Conservation (phyloP, 2,329 filamentous ascomycete genomes). For the Aspergillus novofumigatus region DNA sequence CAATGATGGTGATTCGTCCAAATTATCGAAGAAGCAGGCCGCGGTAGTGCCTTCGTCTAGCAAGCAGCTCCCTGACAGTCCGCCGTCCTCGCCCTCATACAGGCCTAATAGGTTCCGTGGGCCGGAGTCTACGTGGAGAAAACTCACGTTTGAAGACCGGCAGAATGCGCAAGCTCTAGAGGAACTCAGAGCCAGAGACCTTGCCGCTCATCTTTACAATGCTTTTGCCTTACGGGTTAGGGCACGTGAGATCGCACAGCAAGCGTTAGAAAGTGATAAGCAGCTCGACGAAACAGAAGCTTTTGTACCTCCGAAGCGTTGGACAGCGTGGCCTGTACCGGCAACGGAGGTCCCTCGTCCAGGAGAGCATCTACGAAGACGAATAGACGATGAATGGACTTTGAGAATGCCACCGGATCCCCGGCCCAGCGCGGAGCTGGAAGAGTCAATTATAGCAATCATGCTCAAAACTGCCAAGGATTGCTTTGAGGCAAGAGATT, state of each 20-base stretch:
- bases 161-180: slow-evolving; percentile 61
- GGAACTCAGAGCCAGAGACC: slow-evolving; percentile 59
- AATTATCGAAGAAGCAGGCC: neutral
- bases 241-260: slow-evolving; percentile 14
- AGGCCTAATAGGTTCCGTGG: slow-evolving; percentile 74
- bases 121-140: slow-evolving; percentile 65
- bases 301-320: slow-evolving; percentile 52
- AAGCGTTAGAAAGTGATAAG: slow-evolving; percentile 5
- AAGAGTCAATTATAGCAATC: slow-evolving; percentile 65
- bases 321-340: slow-evolving; percentile 83
- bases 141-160: slow-evolving; percentile 86
- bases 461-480: slow-evolving; percentile 66
- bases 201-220: slow-evolving; percentile 76
- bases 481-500: slow-evolving; percentile 49
- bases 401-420: slow-evolving; percentile 43
- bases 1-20: neutral
- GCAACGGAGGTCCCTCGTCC: slow-evolving; percentile 58
- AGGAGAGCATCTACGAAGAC: slow-evolving; percentile 47
- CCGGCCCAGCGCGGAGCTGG: slow-evolving; percentile 58
- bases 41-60: neutral
- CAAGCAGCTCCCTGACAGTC: neutral
- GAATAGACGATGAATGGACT: slow-evolving; percentile 51
- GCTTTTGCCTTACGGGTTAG: slow-evolving; percentile 63
- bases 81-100: slow-evolving; percentile 14
- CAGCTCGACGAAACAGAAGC: slow-evolving; percentile 12